Evolutionary conservation across 1,284 basidiomycete genomes (phyloP).

Genomic region (Heliocybe sulcata): DNA sequence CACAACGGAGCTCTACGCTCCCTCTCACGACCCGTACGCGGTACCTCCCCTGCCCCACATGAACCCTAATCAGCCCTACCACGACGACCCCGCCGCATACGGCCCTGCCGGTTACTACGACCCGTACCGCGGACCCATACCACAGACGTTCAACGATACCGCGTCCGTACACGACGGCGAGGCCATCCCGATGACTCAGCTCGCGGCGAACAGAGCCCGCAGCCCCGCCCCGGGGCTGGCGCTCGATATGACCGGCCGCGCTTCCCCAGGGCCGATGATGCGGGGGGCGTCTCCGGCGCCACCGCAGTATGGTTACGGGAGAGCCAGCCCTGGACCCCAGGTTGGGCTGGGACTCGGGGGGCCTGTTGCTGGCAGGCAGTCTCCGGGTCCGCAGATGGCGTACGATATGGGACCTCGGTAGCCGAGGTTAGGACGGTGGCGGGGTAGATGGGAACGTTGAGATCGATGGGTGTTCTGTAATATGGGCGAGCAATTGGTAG

Average conservation of each 20-base stretch:
- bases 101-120: slow-evolving; percentile 53
- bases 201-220: slow-evolving; percentile 37
- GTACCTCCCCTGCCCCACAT: slow-evolving; percentile 78
- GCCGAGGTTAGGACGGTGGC: slow-evolving; percentile 7
- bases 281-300: slow-evolving; percentile 21
- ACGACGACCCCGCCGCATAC: slow-evolving; percentile 49
- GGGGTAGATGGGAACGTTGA: slow-evolving; percentile 7
- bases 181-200: slow-evolving; percentile 72
- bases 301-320: slow-evolving; percentile 28
- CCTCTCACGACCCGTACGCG: slow-evolving; percentile 61
- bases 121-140: slow-evolving; percentile 69
- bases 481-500: not conserved
- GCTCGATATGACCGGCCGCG: slow-evolving; percentile 6
- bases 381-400: slow-evolving; percentile 41
- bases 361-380: slow-evolving; percentile 23
- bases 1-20: slow-evolving; percentile 38
- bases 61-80: slow-evolving; percentile 67
- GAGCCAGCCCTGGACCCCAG: slow-evolving; percentile 16
- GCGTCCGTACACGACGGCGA: slow-evolving; percentile 30
- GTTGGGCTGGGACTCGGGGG: not conserved
- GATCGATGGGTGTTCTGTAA: not conserved
- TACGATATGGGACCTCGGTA: slow-evolving; percentile 24
- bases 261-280: slow-evolving; percentile 9
- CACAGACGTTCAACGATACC: slow-evolving; percentile 50
- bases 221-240: slow-evolving; percentile 7